Conservation (phyloP, 2,329 filamentous ascomycete genomes). For the Echinosphaeria canescens region DNA sequence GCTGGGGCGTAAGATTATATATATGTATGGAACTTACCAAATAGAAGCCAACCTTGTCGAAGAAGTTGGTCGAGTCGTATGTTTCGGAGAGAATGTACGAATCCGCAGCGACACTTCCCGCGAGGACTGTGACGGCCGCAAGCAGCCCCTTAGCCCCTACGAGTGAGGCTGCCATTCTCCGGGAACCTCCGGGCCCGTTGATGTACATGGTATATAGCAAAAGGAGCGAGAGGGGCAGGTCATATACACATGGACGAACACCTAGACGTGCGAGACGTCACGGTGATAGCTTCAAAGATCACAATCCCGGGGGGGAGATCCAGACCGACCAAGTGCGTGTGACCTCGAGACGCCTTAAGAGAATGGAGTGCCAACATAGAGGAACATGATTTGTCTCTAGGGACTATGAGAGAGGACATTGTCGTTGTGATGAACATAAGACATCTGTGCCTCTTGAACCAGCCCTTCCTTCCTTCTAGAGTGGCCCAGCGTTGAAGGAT, state of each 20-base stretch:
- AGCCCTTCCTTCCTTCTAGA: background rate
- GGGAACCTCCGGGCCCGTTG: constrained; percentile 8
- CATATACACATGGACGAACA: constrained; percentile 11
- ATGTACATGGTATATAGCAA: constrained; percentile 8
- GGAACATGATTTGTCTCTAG: background rate
- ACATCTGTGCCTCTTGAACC: background rate
- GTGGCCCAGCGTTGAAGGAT: background rate
- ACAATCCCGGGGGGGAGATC: constrained; percentile 8
- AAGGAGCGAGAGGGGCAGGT: constrained; percentile 1
- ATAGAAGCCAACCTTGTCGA: constrained; percentile 22
- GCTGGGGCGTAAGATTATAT: too few species aligned
- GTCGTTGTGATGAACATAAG: background rate
- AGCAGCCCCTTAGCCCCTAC: constrained; percentile 15
- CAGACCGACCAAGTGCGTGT: too few species aligned
- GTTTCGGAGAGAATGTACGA: constrained; percentile 16
- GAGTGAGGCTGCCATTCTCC: constrained; percentile 20
- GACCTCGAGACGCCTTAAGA: too few species aligned
- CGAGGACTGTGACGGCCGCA: constrained; percentile 13
- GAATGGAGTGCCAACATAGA: constrained; percentile 7
- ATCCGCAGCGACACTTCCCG: constrained; percentile 11
- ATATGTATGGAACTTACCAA: constrained; percentile 11
- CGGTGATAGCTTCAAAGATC: constrained; percentile 14
- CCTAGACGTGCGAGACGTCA: constrained; percentile 22
- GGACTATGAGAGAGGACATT: background rate
- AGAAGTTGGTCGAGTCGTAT: constrained; percentile 21